phyloP scores from a whole-genome alignment of 768 basidiomycete species.

The Gyrodon lividus region DNA sequence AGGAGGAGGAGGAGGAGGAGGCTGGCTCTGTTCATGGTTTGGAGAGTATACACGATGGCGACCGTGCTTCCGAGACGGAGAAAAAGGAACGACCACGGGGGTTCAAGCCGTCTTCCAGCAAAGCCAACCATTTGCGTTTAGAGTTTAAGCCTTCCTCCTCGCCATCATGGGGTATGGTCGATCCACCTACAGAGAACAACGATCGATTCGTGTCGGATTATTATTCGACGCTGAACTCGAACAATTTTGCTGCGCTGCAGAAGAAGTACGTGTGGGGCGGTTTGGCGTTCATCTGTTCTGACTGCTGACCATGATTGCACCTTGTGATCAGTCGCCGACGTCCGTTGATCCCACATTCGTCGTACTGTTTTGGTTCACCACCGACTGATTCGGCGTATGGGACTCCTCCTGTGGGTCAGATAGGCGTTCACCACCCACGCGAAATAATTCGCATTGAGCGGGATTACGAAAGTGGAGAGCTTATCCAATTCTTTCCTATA shows the following conservation, averaged over 20 bases:
- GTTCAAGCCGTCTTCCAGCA: constrained; percentile 22
- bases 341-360: constrained; percentile 67
- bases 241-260: constrained; percentile 44
- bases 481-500: constrained; percentile 84
- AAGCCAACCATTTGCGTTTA: constrained; percentile 46
- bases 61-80: constrained; percentile 13
- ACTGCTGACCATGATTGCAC: constrained; percentile 14
- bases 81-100: constrained; percentile 30
- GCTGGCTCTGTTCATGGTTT: constrained; percentile 8
- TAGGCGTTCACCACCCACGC: constrained; percentile 87
- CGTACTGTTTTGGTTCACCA: constrained; percentile 84
- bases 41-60: constrained; percentile 11
- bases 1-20: constrained; percentile 12
- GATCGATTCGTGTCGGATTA: constrained; percentile 29
- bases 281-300: neutral
- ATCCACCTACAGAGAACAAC: constrained; percentile 46
- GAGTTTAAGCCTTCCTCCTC: constrained; percentile 53
- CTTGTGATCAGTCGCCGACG: constrained; percentile 35
- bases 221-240: constrained; percentile 44
- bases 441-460: constrained; percentile 91
- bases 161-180: constrained; percentile 64
- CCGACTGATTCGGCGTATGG: constrained; percentile 77
- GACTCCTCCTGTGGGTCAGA: constrained; percentile 75
- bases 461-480: constrained; percentile 89
- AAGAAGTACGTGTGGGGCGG: constrained; percentile 37